Evolutionary conservation across 345 rosid species (phyloP).

Genomic region (Abelmoschus esculentus): DNA sequence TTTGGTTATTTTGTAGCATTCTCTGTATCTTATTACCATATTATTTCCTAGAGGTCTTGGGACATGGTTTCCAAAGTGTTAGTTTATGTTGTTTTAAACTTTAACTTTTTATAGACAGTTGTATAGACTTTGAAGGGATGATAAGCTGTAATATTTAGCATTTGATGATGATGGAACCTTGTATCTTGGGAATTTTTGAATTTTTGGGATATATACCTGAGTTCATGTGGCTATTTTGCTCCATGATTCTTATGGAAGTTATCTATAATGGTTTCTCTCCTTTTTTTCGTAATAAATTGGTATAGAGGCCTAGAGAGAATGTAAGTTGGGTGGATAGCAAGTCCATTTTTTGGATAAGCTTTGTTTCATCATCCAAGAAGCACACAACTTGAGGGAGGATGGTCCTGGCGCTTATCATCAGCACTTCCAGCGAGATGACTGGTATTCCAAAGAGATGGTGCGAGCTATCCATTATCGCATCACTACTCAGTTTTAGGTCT

Average conservation of each 20-base stretch:
- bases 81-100: not conserved
- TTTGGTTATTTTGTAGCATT: not conserved
- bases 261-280: not conserved
- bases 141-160: not conserved
- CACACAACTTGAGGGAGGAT: slow-evolving; percentile 55
- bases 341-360: no score
- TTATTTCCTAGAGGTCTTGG: not conserved
- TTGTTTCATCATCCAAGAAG: no score
- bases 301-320: no score
- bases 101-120: not conserved
- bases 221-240: not conserved
- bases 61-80: not conserved
- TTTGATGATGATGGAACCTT: not conserved
- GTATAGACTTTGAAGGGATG: no score
- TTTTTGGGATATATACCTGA: not conserved
- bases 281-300: not conserved
- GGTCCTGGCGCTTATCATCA: slow-evolving; percentile 64
- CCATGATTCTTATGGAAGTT: not conserved
- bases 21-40: not conserved
- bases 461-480: slow-evolving; percentile 65
- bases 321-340: no score
- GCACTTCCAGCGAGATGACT: slow-evolving; percentile 88
- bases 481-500: slow-evolving; percentile 91
- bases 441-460: slow-evolving; percentile 71
- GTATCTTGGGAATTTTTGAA: not conserved